Evolutionary conservation across 305 asterid species (phyloP).

Genomic region (Ilex paraguariensis): DNA sequence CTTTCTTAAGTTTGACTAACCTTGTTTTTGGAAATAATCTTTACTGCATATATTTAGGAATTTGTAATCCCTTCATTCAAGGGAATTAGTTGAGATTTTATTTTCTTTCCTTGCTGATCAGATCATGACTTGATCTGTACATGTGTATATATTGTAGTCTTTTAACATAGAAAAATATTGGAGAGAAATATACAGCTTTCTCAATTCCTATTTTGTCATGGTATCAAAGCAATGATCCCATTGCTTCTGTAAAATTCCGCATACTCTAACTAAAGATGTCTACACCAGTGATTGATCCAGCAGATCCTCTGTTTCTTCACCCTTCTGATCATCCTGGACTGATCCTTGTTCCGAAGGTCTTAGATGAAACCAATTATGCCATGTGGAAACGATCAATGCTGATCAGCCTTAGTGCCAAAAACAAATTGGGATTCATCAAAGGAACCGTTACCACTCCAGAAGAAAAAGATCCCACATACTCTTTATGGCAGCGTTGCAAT

Average conservation of each 20-base stretch:
- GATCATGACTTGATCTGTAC: neutral
- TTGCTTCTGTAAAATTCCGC: neutral
- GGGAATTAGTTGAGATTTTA: no score
- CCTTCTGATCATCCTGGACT: no score
- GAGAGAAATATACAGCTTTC: neutral
- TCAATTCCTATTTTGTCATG: neutral
- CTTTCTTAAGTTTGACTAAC: neutral
- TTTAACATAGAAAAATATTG: no score
- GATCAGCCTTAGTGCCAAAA: neutral
- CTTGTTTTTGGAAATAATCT: neutral
- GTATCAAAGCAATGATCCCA: neutral
- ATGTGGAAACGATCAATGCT: neutral
- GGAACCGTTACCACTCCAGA: neutral
- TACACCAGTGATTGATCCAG: no score
- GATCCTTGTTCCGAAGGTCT: no score
- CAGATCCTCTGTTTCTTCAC: no score
- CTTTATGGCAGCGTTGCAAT: neutral
- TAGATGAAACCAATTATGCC: no score
- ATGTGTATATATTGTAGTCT: neutral
- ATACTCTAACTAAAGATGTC: no score
- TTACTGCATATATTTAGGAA: no score
- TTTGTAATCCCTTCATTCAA: no score
- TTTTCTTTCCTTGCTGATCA: no score
- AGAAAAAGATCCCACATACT: neutral
- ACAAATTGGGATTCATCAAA: neutral